Conservation (phyloP, 1,284 basidiomycete genomes). For the Porogramme epimiltina region DNA sequence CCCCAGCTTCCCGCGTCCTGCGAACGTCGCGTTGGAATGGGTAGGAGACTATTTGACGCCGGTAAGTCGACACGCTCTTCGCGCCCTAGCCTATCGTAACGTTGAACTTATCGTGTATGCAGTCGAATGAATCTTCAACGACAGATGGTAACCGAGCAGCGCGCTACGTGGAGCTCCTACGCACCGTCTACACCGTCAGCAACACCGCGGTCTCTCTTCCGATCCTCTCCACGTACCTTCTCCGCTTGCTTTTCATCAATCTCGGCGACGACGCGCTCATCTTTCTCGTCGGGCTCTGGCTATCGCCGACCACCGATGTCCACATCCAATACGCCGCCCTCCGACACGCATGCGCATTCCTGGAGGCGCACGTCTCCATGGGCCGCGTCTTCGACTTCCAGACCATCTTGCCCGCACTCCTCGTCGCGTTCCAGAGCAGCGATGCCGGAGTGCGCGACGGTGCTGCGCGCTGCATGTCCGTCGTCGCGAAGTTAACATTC, state of each 20-base stretch:
- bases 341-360: conserved; percentile 73
- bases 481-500: conserved; percentile 42
- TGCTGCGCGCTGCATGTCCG: conserved; percentile 65
- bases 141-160: background rate
- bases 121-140: background rate
- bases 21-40: conserved; percentile 47
- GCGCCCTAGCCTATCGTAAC: background rate
- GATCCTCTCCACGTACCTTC: conserved; percentile 54
- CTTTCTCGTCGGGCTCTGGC: conserved; percentile 80
- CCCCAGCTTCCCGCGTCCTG: conserved; percentile 49
- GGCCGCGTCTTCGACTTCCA: conserved; percentile 80
- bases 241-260: conserved; percentile 68
- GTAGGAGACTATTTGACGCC: conserved; percentile 35
- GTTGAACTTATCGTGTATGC: background rate
- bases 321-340: conserved; percentile 49
- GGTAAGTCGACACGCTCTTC: background rate
- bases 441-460: conserved; percentile 59
- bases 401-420: conserved; percentile 76
- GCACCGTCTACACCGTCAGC: conserved; percentile 63
- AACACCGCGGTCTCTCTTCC: conserved; percentile 50
- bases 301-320: conserved; percentile 27
- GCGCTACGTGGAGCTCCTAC: conserved; percentile 57
- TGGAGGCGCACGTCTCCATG: conserved; percentile 68
- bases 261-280: conserved; percentile 75
- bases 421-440: conserved; percentile 64